phyloP scores from a whole-genome alignment of 805 yeast genomes.

The Metschnikowia kunwiensis region DNA sequence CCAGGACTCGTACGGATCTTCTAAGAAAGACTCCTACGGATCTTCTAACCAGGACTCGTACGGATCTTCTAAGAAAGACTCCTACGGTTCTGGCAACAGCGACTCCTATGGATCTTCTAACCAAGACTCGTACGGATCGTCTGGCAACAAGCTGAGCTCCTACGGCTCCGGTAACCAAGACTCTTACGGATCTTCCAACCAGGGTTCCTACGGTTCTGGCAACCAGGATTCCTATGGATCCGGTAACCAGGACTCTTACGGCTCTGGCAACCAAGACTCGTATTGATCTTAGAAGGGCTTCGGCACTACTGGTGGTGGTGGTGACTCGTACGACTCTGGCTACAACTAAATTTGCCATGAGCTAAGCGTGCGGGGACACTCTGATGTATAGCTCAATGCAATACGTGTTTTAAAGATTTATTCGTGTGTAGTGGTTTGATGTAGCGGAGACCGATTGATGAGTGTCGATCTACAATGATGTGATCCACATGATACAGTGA shows the following conservation, averaged over 20 bases:
- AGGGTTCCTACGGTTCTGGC: slow-evolving; percentile 25
- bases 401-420: too few species aligned
- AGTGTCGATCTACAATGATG: too few species aligned
- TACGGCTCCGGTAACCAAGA: slow-evolving; percentile 23
- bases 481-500: too few species aligned
- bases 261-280: slow-evolving; percentile 13
- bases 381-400: too few species aligned
- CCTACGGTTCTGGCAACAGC: too few species aligned
- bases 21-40: slow-evolving; percentile 6
- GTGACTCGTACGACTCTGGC: slow-evolving; percentile 18
- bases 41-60: slow-evolving; percentile 7
- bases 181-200: slow-evolving; percentile 26
- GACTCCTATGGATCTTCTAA: slow-evolving; percentile 25
- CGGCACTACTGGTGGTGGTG: slow-evolving; percentile 19
- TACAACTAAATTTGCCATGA: too few species aligned
- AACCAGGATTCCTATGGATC: slow-evolving; percentile 23
- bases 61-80: slow-evolving; percentile 17
- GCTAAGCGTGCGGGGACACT: too few species aligned
- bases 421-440: too few species aligned
- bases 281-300: slow-evolving; percentile 14
- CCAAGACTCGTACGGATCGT: slow-evolving; percentile 24
- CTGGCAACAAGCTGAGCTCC: slow-evolving; percentile 10
- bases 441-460: too few species aligned
- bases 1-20: slow-evolving; percentile 22
- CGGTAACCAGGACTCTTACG: slow-evolving; percentile 22